phyloP scores from a whole-genome alignment of 306 rosid species.

The Castanea sativa region DNA sequence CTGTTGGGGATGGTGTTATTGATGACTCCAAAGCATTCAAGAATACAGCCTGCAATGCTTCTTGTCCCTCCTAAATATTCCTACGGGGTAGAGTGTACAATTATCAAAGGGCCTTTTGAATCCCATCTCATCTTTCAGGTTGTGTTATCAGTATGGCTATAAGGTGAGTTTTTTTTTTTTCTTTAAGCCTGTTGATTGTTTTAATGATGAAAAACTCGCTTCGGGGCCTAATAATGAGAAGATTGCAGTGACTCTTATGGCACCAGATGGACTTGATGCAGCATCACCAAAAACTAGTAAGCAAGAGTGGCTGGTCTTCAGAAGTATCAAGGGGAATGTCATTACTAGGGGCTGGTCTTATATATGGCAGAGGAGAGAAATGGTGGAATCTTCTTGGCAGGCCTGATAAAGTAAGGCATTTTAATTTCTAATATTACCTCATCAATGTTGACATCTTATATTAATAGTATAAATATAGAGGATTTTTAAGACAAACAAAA shows the following conservation, averaged over 20 bases:
- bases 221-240: slow-evolving; percentile 8
- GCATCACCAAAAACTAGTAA: slow-evolving; percentile 13
- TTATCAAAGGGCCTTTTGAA: not conserved
- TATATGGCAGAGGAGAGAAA: slow-evolving; percentile 60
- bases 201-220: not conserved
- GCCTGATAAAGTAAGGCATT: slow-evolving; percentile 44
- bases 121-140: not conserved
- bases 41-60: not conserved
- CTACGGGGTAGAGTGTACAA: not conserved
- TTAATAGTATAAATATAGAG: too few species aligned
- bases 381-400: slow-evolving; percentile 71
- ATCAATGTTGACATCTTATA: too few species aligned
- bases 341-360: slow-evolving; percentile 42
- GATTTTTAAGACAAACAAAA: too few species aligned
- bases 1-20: not conserved
- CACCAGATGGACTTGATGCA: slow-evolving; percentile 44
- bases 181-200: not conserved
- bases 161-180: not conserved
- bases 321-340: slow-evolving; percentile 48
- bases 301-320: slow-evolving; percentile 57
- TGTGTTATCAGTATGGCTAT: too few species aligned
- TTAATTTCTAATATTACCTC: too few species aligned
- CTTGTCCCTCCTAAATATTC: not conserved
- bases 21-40: not conserved
- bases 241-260: slow-evolving; percentile 45